Evolutionary conservation across 73 alveolate genomes (phyloP).

Genomic region (Paramecium sonneborni): DNA sequence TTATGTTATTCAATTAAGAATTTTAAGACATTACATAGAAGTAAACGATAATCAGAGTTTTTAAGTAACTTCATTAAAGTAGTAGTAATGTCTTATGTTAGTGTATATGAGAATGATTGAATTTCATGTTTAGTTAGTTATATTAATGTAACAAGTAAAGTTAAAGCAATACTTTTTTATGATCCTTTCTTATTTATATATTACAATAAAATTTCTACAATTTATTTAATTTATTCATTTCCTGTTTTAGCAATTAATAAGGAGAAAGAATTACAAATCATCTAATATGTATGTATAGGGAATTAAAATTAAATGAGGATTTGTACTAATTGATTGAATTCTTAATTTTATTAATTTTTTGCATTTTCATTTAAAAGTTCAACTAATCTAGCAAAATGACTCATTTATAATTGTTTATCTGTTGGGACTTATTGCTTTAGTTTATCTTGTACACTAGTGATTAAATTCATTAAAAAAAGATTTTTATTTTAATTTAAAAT

Average conservation of each 20-base stretch:
- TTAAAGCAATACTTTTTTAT: background rate
- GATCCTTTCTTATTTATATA: background rate
- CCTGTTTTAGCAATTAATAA: background rate
- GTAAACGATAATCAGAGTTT: background rate
- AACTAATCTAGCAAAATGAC: conserved; percentile 32
- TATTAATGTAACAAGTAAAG: background rate
- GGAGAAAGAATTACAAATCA: background rate
- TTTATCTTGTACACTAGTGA: conserved; percentile 4
- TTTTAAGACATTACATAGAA: background rate
- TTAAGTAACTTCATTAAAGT: background rate
- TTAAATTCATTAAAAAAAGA: conserved; percentile 46
- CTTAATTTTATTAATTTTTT: background rate
- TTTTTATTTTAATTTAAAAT: conserved; percentile 60
- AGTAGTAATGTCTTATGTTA: background rate
- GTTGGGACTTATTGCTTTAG: conserved; percentile 31
- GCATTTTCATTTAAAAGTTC: background rate
- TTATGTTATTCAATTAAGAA: background rate
- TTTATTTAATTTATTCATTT: background rate
- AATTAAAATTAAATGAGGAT: background rate
- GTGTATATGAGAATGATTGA: background rate
- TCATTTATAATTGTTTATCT: background rate
- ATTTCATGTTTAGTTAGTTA: background rate
- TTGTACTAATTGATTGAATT: background rate
- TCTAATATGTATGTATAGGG: background rate
- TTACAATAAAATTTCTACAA: background rate